Conservation (phyloP, 1,284 basidiomycete genomes). For the Papiliotrema terrestris region DNA sequence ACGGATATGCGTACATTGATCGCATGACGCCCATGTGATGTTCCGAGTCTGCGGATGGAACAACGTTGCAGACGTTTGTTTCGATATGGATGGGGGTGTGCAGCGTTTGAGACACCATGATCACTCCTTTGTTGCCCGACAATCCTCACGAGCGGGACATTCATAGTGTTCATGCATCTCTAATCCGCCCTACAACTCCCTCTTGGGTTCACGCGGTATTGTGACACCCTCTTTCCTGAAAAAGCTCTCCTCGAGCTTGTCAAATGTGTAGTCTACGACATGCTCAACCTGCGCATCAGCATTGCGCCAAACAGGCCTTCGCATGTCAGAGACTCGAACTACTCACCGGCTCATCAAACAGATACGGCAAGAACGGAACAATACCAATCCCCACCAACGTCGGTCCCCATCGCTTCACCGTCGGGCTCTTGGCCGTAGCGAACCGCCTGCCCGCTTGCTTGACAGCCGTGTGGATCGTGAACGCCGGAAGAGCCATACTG, state of each 20-base stretch:
- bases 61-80: no score
- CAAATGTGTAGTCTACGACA: slow-evolving; percentile 52
- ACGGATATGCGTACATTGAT: no score
- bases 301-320: no score
- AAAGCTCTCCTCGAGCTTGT: slow-evolving; percentile 49
- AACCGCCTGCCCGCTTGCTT: slow-evolving; percentile 72
- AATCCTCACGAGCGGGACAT: no score
- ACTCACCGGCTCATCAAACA: slow-evolving; percentile 72
- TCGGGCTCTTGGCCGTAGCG: slow-evolving; percentile 60
- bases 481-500: slow-evolving; percentile 62
- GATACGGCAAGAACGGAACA: slow-evolving; percentile 72
- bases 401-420: slow-evolving; percentile 72
- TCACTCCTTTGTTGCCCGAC: no score
- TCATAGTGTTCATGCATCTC: no score
- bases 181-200: slow-evolving; percentile 1
- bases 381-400: slow-evolving; percentile 60
- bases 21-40: no score
- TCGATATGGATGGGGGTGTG: no score
- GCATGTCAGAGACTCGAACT: no score
- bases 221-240: slow-evolving; percentile 17
- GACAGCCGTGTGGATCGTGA: slow-evolving; percentile 83
- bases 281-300: slow-evolving; percentile 51
- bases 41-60: no score
- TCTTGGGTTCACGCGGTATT: not conserved
- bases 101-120: no score